A percentile compares a stretch with the other conserved stretches of the same genome.
phyloP scores from a whole-genome alignment of 2,329 filamentous ascomycete genomes.

The Trichoderma harzianum region DNA sequence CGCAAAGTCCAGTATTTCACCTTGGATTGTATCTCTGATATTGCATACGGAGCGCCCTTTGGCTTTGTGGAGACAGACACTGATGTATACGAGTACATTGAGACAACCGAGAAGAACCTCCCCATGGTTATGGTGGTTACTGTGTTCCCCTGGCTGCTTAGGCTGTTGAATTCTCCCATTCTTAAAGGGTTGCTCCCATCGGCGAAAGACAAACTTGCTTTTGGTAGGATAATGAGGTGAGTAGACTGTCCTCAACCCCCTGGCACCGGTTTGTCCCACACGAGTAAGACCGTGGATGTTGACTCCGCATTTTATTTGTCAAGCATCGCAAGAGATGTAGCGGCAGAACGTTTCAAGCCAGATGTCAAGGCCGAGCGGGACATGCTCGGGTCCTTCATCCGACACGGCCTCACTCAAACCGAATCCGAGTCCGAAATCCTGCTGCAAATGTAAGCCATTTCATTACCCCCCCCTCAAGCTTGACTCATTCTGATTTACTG shows the following conservation, averaged over 20 bases:
- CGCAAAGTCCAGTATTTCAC: conserved; percentile 53
- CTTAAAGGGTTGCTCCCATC: conserved; percentile 41
- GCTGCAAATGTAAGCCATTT: conserved; percentile 32
- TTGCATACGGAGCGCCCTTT: conserved; percentile 51
- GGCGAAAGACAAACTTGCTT: conserved; percentile 36
- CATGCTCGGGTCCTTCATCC: conserved; percentile 48
- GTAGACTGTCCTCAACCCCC: conserved; percentile 10
- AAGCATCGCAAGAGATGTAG: conserved; percentile 43
- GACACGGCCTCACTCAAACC: conserved; percentile 36
- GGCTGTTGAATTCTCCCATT: conserved; percentile 38
- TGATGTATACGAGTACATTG: conserved; percentile 48
- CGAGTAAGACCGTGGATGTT: not conserved
- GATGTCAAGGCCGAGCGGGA: conserved; percentile 43
- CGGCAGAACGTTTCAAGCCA: conserved; percentile 43
- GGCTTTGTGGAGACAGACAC: conserved; percentile 47
- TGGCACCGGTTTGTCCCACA: no score
- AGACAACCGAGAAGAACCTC: conserved; percentile 34
- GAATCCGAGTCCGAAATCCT: conserved; percentile 45
- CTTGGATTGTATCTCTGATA: conserved; percentile 52
- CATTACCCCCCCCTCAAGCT: not conserved
- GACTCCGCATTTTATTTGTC: not conserved
- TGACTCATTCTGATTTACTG: not conserved
- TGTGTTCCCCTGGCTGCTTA: conserved; percentile 24
- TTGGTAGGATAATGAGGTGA: conserved; percentile 46
- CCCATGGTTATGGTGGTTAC: conserved; percentile 24